Percentiles rank a stretch among this genome's conserved stretches.
Evolutionary conservation across 1,284 basidiomycete species (phyloP).

Genomic region (Ceratobasidium sp.): DNA sequence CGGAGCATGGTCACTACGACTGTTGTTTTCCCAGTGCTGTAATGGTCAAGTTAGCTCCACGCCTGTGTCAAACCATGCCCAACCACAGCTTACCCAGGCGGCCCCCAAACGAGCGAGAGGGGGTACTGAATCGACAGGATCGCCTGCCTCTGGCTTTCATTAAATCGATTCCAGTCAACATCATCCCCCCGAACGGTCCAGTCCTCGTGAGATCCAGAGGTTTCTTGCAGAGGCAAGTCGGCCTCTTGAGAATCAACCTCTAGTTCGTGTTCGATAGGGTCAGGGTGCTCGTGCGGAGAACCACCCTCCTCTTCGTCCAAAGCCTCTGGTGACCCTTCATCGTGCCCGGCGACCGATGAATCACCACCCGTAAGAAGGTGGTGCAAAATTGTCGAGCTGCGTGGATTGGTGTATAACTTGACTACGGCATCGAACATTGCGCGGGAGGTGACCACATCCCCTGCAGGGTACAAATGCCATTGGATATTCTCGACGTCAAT

Average conservation of each 20-base stretch:
- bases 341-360: neutral
- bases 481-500: constrained; percentile 70
- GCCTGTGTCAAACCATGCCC: neutral
- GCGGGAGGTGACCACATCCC: constrained; percentile 69
- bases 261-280: constrained; percentile 46
- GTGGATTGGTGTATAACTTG: constrained; percentile 61
- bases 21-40: constrained; percentile 76
- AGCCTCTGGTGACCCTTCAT: neutral
- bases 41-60: neutral
- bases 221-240: constrained; percentile 44
- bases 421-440: constrained; percentile 74
- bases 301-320: neutral
- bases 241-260: neutral
- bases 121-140: constrained; percentile 58
- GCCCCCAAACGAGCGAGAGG: constrained; percentile 74
- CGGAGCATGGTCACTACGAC: constrained; percentile 72
- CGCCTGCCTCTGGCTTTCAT: constrained; percentile 67
- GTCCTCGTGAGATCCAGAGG: constrained; percentile 2
- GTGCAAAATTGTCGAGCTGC: constrained; percentile 66
- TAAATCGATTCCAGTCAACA: constrained; percentile 56
- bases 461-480: constrained; percentile 74
- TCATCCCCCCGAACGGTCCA: constrained; percentile 20
- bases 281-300: no score
- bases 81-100: constrained; percentile 63
- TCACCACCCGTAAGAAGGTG: constrained; percentile 60